Percentiles rank a stretch among this genome's conserved stretches.
phyloP scores from a whole-genome alignment of 2,329 filamentous ascomycete genomes.

The Elsinoe batatas region DNA sequence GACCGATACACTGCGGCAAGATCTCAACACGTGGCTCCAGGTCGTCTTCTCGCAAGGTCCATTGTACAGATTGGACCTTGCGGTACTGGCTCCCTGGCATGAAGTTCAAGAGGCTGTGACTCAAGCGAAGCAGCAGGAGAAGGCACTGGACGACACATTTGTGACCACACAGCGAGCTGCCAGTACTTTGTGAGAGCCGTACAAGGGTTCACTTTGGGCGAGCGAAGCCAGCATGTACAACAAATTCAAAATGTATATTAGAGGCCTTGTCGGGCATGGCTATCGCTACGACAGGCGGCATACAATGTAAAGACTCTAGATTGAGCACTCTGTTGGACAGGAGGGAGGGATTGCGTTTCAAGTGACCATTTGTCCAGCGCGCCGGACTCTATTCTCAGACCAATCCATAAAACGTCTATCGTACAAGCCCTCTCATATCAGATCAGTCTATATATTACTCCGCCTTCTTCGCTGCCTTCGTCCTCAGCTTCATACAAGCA shows the following conservation, averaged over 20 bases:
- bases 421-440: background rate
- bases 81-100: background rate
- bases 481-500: slow-evolving; percentile 33
- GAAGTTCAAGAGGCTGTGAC: background rate
- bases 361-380: background rate
- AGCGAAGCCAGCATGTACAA: no score
- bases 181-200: background rate
- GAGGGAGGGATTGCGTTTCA: no score
- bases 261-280: no score
- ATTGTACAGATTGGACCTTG: background rate
- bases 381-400: background rate
- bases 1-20: slow-evolving; percentile 21
- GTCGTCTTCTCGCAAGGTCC: background rate
- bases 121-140: background rate
- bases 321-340: no score
- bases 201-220: no score
- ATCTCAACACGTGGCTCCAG: slow-evolving; percentile 33
- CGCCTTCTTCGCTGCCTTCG: slow-evolving; percentile 33
- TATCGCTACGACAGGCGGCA: no score
- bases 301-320: no score
- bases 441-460: slow-evolving; percentile 18
- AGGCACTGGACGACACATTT: background rate
- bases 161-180: background rate
- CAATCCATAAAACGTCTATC: background rate
- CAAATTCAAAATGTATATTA: no score